Conservation (phyloP, 176 grass and related monocot genomes). For the Carex pumila region DNA sequence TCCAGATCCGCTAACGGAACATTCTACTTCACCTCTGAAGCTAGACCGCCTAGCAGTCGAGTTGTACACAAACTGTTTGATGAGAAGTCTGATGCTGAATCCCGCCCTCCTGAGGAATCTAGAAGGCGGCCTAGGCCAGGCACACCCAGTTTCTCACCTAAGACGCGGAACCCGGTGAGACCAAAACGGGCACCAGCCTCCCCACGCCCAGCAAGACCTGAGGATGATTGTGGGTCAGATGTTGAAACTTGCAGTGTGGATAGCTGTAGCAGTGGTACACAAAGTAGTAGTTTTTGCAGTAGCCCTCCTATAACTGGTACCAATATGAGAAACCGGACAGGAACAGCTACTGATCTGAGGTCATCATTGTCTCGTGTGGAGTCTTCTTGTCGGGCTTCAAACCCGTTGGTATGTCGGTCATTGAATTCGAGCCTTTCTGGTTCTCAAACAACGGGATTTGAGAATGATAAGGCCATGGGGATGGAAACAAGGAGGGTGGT, state of each 20-base stretch:
- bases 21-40: slow-evolving; percentile 22
- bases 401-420: slow-evolving; percentile 56
- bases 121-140: slow-evolving; percentile 21
- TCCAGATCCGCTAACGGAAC: slow-evolving; percentile 6
- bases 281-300: slow-evolving; percentile 34
- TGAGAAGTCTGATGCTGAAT: slow-evolving; percentile 25
- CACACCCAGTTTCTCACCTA: slow-evolving; percentile 11
- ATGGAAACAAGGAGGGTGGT: slow-evolving; percentile 10
- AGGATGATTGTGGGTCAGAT: slow-evolving; percentile 29
- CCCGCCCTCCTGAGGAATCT: background rate
- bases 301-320: slow-evolving; percentile 60
- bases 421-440: slow-evolving; percentile 55
- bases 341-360: slow-evolving; percentile 48
- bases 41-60: slow-evolving; percentile 14
- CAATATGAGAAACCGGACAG: slow-evolving; percentile 12
- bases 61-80: slow-evolving; percentile 67
- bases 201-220: background rate
- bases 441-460: slow-evolving; percentile 15
- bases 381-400: slow-evolving; percentile 37
- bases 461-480: slow-evolving; percentile 9
- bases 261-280: background rate
- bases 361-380: slow-evolving; percentile 58
- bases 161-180: background rate
- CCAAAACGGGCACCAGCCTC: background rate
- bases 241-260: slow-evolving; percentile 35